A percentile compares a stretch with the other conserved stretches of the same genome.
These are phyloP conservation scores for Sphaerulina vaccinii DNA, from an alignment of 2,329 filamentous ascomycete genomes.

Conservation along the genomic window DNA sequence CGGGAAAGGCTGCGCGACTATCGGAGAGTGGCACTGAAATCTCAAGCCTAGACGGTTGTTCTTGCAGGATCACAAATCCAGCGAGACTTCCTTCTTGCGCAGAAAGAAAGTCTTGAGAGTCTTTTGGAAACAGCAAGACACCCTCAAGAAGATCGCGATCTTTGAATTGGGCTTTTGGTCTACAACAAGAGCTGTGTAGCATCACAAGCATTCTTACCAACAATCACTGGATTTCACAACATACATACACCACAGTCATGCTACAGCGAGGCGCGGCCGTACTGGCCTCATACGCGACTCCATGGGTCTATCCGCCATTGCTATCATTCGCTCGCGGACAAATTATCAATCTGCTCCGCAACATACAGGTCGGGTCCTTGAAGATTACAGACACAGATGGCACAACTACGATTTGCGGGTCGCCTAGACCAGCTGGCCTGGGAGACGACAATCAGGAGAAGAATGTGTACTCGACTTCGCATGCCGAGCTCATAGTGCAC, in stretches of 20 bases:
- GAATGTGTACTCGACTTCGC: conserved; percentile 41
- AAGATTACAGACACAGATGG: conserved; percentile 46
- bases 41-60: not conserved
- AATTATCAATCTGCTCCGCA: conserved; percentile 46
- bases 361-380: conserved; percentile 49
- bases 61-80: not conserved
- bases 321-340: conserved; percentile 48
- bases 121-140: not conserved
- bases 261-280: conserved; percentile 7
- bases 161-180: not conserved
- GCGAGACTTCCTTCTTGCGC: not conserved
- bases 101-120: not conserved
- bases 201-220: not conserved
- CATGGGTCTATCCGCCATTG: conserved; percentile 50
- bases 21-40: not conserved
- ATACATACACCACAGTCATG: not conserved
- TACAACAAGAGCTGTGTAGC: not conserved
- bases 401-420: conserved; percentile 47
- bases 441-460: conserved; percentile 38
- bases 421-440: conserved; percentile 26
- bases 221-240: not conserved
- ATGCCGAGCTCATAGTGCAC: conserved; percentile 59
- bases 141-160: not conserved
- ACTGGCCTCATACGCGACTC: conserved; percentile 44
- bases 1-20: not conserved